Base-by-base conservation (phyloP, 768 basidiomycete species). In the Mycena epipterygia region DNA sequence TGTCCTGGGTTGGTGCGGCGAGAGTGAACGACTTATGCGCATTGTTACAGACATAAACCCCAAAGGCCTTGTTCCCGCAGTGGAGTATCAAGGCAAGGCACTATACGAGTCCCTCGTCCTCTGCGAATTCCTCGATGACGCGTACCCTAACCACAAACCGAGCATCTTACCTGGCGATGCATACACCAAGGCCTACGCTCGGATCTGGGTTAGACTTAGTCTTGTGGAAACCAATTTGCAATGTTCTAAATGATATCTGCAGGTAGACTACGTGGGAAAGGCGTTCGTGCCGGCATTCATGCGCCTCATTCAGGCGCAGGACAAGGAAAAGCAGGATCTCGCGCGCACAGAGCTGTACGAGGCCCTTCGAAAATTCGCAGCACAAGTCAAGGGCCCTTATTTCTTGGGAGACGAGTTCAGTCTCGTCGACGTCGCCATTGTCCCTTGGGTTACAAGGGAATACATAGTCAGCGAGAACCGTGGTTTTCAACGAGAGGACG, bases 51-150 rank as follows among this genome's bases (percentile, higher is more conserved):
- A 82, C 37, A 85, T 93, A 73, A 92, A 91, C 68, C 91, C 92
- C 0, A 90, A 89, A 74, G 92, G 92, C 7, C 85, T 93, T 49
- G 91, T 93, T 14, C 91, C 92, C 0, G 84, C 83, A 1, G 75
- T 84, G 14, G 82, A 83, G 57, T 82, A 90, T 76, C 86, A 87
- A 60, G 87, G 87, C 64, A 86, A 84, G 64, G 88, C 89, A 1
- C 76, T 93, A 6, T 90, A 92, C 79, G 91, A 93, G 72, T 90
- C 89, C 5, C 83, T 90, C 61, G 82, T 92, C 56, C 78, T 93
- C 51, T 85, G 86, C 78, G 90, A 93, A 77, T 90, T 90, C 77
- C 82, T 93, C 67, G 91, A 93, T 73, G 91, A 93, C 58, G 84
- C 86, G 5, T 89, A 85, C 76, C 85, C 86, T 1, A 57, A 70